Evolutionary conservation across 805 yeast genomes (phyloP).

Genomic region (Kurtzmaniella cleridarum): DNA sequence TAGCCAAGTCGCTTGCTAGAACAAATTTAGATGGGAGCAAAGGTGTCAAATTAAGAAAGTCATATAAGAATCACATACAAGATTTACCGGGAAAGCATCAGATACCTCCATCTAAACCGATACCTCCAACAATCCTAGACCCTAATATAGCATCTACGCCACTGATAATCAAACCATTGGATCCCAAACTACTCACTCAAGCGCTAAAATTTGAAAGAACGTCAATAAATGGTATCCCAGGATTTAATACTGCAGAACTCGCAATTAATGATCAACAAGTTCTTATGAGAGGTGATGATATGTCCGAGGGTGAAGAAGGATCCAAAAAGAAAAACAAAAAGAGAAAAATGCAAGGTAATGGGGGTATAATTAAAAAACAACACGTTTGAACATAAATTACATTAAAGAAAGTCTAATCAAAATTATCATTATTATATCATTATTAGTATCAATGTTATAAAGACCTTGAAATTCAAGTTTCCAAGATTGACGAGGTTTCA

Average conservation of each 20-base stretch:
- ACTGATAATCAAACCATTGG: conserved; percentile 44
- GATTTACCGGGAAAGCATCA: conserved; percentile 80
- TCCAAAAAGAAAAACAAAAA: conserved; percentile 32
- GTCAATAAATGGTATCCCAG: conserved; percentile 67
- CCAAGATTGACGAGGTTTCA: background rate
- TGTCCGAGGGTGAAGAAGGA: conserved; percentile 33
- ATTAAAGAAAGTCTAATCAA: background rate
- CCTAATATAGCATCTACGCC: conserved; percentile 36
- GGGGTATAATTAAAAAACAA: conserved; percentile 33
- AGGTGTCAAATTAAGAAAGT: conserved; percentile 88
- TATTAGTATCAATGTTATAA: background rate
- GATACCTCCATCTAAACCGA: conserved; percentile 44
- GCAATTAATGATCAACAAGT: conserved; percentile 51
- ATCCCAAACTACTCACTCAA: conserved; percentile 40
- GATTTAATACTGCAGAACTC: conserved; percentile 63
- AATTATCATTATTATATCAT: background rate
- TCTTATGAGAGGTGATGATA: conserved; percentile 36
- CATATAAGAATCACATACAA: conserved; percentile 86
- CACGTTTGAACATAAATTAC: conserved; percentile 16
- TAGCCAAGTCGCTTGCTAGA: conserved; percentile 81
- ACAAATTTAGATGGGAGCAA: conserved; percentile 83
- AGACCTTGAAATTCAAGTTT: background rate
- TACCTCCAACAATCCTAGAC: conserved; percentile 32
- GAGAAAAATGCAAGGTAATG: conserved; percentile 27
- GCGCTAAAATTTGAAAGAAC: conserved; percentile 61